Percentiles rank a stretch among this genome's conserved stretches.
Evolutionary conservation across 352 stramenopile species (phyloP).

Genomic region (Blastocystis hominis): DNA sequence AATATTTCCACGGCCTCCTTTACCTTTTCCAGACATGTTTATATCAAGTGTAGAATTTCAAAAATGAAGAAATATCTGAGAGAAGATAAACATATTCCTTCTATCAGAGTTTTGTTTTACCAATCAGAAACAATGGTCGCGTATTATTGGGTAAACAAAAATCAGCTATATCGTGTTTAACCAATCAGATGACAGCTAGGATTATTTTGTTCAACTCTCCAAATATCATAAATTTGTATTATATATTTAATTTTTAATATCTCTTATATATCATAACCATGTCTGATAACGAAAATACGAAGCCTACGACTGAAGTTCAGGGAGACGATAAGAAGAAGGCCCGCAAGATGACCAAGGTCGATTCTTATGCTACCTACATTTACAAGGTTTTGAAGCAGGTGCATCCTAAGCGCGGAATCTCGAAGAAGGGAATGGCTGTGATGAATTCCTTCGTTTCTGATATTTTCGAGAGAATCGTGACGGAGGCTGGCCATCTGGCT

Average conservation of each 20-base stretch:
- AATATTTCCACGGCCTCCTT: background rate
- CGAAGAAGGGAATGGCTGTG: conserved; percentile 87
- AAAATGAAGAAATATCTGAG: background rate
- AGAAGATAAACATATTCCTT: background rate
- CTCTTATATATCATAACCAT: conserved; percentile 18
- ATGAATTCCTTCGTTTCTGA: conserved; percentile 98
- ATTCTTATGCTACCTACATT: conserved; percentile 80
- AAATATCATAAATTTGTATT: too few relatives aligned
- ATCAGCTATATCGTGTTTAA: background rate
- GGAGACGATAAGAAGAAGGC: conserved; percentile 65
- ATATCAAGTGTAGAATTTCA: background rate
- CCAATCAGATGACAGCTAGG: too few relatives aligned
- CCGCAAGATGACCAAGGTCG: conserved; percentile 72
- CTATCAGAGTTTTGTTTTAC: background rate
- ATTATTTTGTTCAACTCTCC: too few relatives aligned
- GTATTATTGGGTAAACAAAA: background rate
- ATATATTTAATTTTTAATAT: too few relatives aligned
- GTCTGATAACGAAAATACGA: background rate
- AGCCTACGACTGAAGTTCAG: background rate
- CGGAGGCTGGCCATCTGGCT: conserved; percentile 83
- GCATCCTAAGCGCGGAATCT: conserved; percentile 90
- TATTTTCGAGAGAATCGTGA: conserved; percentile 92
- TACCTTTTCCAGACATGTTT: background rate
- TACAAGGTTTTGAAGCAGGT: conserved; percentile 86
- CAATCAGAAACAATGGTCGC: background rate